Base-by-base conservation (phyloP, 768 basidiomycete species). In the Myochromella boudieri region DNA sequence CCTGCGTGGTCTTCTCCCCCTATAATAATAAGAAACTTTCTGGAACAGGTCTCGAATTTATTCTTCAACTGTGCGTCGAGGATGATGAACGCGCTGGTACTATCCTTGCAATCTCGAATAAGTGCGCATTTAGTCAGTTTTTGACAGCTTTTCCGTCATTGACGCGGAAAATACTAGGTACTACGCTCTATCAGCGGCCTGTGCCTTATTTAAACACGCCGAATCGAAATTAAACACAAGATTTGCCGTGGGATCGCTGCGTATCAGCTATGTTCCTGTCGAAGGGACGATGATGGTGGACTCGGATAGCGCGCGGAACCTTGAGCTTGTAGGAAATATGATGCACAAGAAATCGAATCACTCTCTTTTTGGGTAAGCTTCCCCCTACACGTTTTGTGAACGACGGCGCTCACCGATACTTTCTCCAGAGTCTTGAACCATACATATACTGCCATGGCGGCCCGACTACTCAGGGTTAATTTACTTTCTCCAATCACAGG, bases 201-300 rank as follows among this genome's bases (percentile, higher is more conserved):
- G 84, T 40, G 95, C 94, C 0, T 69, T 97, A 12, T 93, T 97
- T 75, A 92, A 91, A 62, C 82, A 91, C 56, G 76, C 85, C 17
- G 90, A 95, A 59, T 66, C 67, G 2, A 78, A 79, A 40, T 65
- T 87, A 42, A 87, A 89, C 53, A 80, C 77, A 0, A 78, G 82
- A 11, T 97, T 89, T 61, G 76, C 88, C 1, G 64, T 76, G 0
- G 72, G 68, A 3, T 91, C 91, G 7, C 70, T 93, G 18, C 77
- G 83, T 26, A 90, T 93, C 44, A 75, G 81, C 17, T 94, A 87
- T 58, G 71, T 80, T 1, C 81, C 88, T 1, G 83, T 89, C 0
- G 90, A 95, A 61, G 95, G 95, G 0, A 95, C 91, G 0, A 90
- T 97, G 87, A 78, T 97, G 77, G 87, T 99, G 53, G 97, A 98